phyloP scores from a whole-genome alignment of 371 early-diverging fungal genomes.

The Neoconidiobolus thromboides region DNA sequence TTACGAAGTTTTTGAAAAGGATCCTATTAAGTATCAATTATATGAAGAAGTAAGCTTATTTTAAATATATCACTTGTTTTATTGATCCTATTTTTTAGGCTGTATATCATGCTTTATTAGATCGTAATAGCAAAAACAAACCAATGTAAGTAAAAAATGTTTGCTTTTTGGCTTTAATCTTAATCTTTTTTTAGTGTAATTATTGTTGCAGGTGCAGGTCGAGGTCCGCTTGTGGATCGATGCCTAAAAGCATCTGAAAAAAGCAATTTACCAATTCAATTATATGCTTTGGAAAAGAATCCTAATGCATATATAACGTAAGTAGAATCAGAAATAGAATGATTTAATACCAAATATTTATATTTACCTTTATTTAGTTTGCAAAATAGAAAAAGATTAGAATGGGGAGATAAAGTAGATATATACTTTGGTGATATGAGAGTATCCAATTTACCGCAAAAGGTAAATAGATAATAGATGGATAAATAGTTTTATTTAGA shows the following conservation, averaged over 20 bases:
- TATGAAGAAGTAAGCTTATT: slow-evolving; percentile 46
- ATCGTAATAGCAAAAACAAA: slow-evolving; percentile 23
- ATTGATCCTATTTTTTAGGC: slow-evolving; percentile 16
- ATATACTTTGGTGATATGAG: slow-evolving; percentile 85
- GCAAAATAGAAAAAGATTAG: slow-evolving; percentile 41
- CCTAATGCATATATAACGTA: slow-evolving; percentile 81
- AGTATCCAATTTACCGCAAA: slow-evolving; percentile 50
- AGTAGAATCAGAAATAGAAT: slow-evolving; percentile 8
- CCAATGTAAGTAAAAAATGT: slow-evolving; percentile 13
- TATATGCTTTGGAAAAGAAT: slow-evolving; percentile 88
- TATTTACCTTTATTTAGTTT: slow-evolving; percentile 22
- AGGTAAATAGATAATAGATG: slow-evolving; percentile 16
- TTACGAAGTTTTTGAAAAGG: slow-evolving; percentile 85
- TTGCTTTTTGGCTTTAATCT: slow-evolving; percentile 8
- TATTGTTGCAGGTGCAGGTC: slow-evolving; percentile 69
- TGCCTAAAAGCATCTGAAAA: slow-evolving; percentile 55
- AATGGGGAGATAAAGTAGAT: slow-evolving; percentile 66
- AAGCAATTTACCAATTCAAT: slow-evolving; percentile 33
- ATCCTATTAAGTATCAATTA: slow-evolving; percentile 74
- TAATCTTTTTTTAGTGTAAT: slow-evolving; percentile 41
- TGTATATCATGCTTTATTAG: slow-evolving; percentile 34
- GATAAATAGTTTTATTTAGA: no score
- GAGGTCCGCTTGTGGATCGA: slow-evolving; percentile 66
- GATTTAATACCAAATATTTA: background rate
- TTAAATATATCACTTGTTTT: no score